phyloP scores from a whole-genome alignment of 371 early-diverging fungal species.

The Fennellomyces sp. region DNA sequence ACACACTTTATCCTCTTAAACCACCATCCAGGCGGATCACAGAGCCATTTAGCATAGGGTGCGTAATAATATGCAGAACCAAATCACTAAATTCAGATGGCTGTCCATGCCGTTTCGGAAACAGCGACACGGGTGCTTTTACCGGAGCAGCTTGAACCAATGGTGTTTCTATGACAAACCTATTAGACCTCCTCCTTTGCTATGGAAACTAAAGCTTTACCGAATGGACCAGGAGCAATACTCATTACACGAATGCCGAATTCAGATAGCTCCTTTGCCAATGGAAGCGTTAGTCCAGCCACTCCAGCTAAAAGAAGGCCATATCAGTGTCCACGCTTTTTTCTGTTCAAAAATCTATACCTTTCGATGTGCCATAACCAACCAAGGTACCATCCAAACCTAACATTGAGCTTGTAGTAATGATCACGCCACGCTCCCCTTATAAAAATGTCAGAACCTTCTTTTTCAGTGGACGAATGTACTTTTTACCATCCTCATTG shows the following conservation, averaged over 20 bases:
- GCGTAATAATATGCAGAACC: conserved; percentile 50
- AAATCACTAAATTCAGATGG: conserved; percentile 60
- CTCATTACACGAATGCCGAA: conserved; percentile 60
- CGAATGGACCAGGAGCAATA: conserved; percentile 66
- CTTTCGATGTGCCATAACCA: conserved; percentile 61
- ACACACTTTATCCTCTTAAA: conserved; percentile 18
- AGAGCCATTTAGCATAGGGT: conserved; percentile 63
- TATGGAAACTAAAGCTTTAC: conserved; percentile 27
- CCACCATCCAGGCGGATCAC: conserved; percentile 65
- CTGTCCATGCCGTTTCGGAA: conserved; percentile 51
- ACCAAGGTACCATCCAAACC: conserved; percentile 57
- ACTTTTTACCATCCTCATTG: conserved; percentile 33
- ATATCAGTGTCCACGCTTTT: no score
- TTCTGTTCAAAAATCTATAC: conserved; percentile 38
- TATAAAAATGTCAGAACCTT: not conserved
- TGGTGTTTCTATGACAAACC: conserved; percentile 37
- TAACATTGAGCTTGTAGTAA: conserved; percentile 58
- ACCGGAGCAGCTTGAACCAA: conserved; percentile 12
- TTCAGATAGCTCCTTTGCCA: conserved; percentile 58
- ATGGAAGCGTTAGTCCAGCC: conserved; percentile 61
- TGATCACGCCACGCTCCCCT: conserved; percentile 63
- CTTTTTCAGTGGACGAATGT: not conserved
- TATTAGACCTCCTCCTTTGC: no score
- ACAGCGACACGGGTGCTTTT: conserved; percentile 20
- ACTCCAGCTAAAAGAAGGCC: conserved; percentile 53